Base-by-base conservation (phyloP, 2,329 filamentous ascomycete genomes). In the Fusarium sterilihyphosum region DNA sequence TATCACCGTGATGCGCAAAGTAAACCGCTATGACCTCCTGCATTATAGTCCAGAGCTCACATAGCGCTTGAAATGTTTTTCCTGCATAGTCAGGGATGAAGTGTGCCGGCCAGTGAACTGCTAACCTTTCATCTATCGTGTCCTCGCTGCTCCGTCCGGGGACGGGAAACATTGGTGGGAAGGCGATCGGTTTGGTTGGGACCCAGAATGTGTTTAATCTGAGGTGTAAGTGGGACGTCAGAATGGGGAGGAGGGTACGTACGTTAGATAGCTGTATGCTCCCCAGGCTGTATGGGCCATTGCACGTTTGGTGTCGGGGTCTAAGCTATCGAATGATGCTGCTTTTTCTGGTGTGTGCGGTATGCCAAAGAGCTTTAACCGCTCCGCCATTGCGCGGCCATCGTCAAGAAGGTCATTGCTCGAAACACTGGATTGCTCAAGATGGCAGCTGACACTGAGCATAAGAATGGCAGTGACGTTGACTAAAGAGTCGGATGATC, bases 21-120 rank as follows among this genome's bases (percentile, higher is more conserved):
- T 74, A 72, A 29, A 74, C 71, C 4, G 60, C 60, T 20, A 64
- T 54, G 44, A 73, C 59, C 16, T 74, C 73, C 33, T 74, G 73
- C 68, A 69, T 69, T n/a, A 74, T 74, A 4, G 54, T 57, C 73
- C 73, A 74, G 11, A 74, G 50, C 46, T 70, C 64, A 69, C 71
- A 74, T 10, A 74, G 37, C 8, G 61, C 46, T 47, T 68, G 56
- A 26, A 74, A 74, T 4, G 71, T 73, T 63, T 69, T 62, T 40
- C 68, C 71, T 73, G 68, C 46, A 53, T 66, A 73, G 61, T 57
- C 47, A 64, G 65, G 67, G 22, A 47, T 58, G 49, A 58, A 63
- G 31, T 72, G 68, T 35, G 31, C 37, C 44, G 71, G 71, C 72
- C 71, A 74, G 49, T 57, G 70, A 65, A 61, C 54, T 60, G 58